Evolutionary conservation across 1,139 yeast genomes (phyloP), one percentile per base, ranked within the genome.

Genomic region (Geotrichum fermentans): DNA sequence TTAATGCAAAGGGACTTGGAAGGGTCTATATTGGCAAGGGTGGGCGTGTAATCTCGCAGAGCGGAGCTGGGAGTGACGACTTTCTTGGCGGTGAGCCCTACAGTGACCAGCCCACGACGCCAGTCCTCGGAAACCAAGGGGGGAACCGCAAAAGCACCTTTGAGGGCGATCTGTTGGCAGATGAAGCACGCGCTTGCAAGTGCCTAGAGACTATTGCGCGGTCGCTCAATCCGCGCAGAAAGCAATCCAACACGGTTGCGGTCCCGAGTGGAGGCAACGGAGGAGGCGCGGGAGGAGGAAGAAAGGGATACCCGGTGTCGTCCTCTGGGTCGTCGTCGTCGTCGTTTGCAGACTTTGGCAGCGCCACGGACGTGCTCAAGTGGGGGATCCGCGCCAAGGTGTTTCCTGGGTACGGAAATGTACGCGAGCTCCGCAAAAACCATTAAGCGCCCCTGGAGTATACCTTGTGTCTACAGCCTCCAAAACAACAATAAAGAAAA

Each of bases 1-100:
- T 74, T n/a, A 62, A 69, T 46, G 63, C 60, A 50, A 74, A 74
- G 52, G 66, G 65, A 2, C 58, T 69, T 22, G 53, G 54, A 10
- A 6, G 28, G 8, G 8, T 24, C 6, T 10, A 54, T 20, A 47
- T 56, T 16, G 53, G 62, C 0, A 49, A 59, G 11, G 52, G 59
- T n/a, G 65, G 62, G 10, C 38, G 38, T 18, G n/a, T 28, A 3
- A 5, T 13, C 8, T 8, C 44, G 7, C 16, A 21, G 7, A 13
- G 40, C 14, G 28, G 17, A 7, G 30, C 16, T 17, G 10, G 24
- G 13, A 40, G 43, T 14, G 17, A 30, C 10, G 11, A 33, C 13
- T 40, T 36, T 30, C 17, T 40, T 8, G 26, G 36, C 14, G 43
- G 30, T 11, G 13, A 5, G 8, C 30, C 11, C 11, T 21, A n/a